A percentile compares a stretch with the other conserved stretches of the same genome.
These are phyloP conservation scores for Amanita polypyramis DNA, from an alignment of 768 basidiomycete species.

Conservation along the genomic window DNA sequence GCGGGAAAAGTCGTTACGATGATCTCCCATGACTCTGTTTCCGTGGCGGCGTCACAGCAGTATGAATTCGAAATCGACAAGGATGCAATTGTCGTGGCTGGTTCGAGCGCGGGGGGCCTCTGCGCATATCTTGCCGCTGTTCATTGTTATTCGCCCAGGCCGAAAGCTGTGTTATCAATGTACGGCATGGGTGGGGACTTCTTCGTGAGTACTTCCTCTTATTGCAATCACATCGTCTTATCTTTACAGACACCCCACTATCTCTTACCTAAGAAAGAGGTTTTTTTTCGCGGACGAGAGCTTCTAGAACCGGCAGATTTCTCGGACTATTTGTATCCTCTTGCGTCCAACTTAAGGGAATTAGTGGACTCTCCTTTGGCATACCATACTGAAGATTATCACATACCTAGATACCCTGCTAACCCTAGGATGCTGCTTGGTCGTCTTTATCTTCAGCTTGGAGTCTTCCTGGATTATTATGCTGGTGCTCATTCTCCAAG, in stretches of 20 bases:
- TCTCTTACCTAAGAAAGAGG: conserved; percentile 32
- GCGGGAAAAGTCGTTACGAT: conserved; percentile 1
- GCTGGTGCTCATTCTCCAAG: conserved; percentile 37
- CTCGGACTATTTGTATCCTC: conserved; percentile 36
- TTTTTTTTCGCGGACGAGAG: conserved; percentile 47
- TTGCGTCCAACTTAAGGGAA: conserved; percentile 13
- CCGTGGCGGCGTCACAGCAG: not conserved
- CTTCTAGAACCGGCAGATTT: conserved; percentile 40
- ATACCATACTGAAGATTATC: conserved; percentile 33
- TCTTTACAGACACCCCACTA: conserved; percentile 37
- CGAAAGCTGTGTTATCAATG: conserved; percentile 42
- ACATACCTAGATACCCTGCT: conserved; percentile 47
- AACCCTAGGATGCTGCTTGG: conserved; percentile 52
- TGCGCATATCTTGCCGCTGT: conserved; percentile 53
- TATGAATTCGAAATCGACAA: conserved; percentile 28
- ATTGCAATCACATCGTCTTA: not conserved
- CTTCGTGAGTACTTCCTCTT: conserved; percentile 22
- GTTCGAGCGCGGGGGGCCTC: conserved; percentile 52
- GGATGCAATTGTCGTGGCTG: conserved; percentile 38
- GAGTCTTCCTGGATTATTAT: conserved; percentile 46
- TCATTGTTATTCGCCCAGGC: conserved; percentile 37
- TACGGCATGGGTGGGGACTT: conserved; percentile 60
- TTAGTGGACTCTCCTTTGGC: conserved; percentile 33
- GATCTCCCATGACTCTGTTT: conserved; percentile 5
- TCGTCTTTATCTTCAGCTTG: conserved; percentile 50